A percentile compares a stretch with the other conserved stretches of the same genome.
Conservation (phyloP, 768 basidiomycete genomes). For the Lentinula sp. region DNA sequence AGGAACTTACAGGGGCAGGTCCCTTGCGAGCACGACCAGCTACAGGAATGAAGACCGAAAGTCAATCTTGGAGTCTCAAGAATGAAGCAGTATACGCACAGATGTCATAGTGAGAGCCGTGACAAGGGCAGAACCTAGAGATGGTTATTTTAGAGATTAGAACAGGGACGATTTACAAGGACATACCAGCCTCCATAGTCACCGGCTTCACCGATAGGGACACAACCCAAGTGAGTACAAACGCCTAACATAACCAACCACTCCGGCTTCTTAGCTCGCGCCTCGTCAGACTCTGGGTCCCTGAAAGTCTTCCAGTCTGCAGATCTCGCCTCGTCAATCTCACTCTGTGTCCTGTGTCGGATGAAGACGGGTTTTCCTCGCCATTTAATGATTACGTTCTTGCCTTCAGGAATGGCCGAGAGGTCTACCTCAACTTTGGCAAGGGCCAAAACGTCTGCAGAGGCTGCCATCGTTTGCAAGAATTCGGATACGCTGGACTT, state of each 20-base stretch:
- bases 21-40: slow-evolving; percentile 95
- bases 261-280: slow-evolving; percentile 88
- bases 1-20: slow-evolving; percentile 73
- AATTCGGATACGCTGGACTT: slow-evolving; percentile 94
- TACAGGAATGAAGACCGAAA: slow-evolving; percentile 20
- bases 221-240: slow-evolving; percentile 97
- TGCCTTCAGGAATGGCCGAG: slow-evolving; percentile 87
- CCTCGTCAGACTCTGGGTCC: slow-evolving; percentile 90
- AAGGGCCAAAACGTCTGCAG: slow-evolving; percentile 94
- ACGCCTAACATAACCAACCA: slow-evolving; percentile 93
- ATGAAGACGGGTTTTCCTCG: slow-evolving; percentile 99
- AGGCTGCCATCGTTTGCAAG: slow-evolving; percentile 93
- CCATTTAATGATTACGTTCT: slow-evolving; percentile 98
- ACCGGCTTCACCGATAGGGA: slow-evolving; percentile 95
- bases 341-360: slow-evolving; percentile 85
- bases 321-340: slow-evolving; percentile 88
- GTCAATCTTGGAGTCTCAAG: not conserved
- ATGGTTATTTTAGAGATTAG: not conserved
- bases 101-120: slow-evolving; percentile 98
- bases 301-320: slow-evolving; percentile 83
- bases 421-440: slow-evolving; percentile 98
- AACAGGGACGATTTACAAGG: not conserved
- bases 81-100: slow-evolving; percentile 45
- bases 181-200: slow-evolving; percentile 95
- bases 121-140: slow-evolving; percentile 93